A percentile compares a stretch with the other conserved stretches of the same genome.
Conservation (phyloP, 2,329 filamentous ascomycete genomes). For the Paecilomyces niveus region DNA sequence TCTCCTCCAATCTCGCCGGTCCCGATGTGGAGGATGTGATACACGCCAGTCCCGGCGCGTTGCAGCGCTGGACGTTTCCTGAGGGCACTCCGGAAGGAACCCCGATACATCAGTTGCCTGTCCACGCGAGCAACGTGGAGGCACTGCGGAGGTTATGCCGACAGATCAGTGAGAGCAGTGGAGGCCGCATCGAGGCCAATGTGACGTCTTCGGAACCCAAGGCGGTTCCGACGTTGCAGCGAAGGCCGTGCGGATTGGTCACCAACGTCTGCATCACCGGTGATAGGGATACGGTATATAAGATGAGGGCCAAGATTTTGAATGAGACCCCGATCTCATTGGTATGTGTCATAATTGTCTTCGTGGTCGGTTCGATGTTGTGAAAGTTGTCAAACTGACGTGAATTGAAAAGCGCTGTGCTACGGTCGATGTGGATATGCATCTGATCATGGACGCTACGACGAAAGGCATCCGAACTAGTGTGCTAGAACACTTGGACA, state of each 20-base stretch:
- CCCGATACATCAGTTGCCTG: conserved; percentile 81
- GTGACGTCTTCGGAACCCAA: conserved; percentile 78
- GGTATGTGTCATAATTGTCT: conserved; percentile 51
- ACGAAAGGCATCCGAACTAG: conserved; percentile 62
- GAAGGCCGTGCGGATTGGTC: conserved; percentile 52
- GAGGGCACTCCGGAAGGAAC: conserved; percentile 78
- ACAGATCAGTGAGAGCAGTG: conserved; percentile 64
- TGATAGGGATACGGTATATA: conserved; percentile 77
- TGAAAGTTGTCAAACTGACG: neutral
- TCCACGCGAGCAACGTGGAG: conserved; percentile 80
- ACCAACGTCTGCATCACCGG: conserved; percentile 90
- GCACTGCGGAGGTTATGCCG: conserved; percentile 72
- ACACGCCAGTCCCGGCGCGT: conserved; percentile 80
- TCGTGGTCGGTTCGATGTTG: conserved; percentile 4
- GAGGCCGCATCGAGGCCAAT: conserved; percentile 70
- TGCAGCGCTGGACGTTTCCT: conserved; percentile 88
- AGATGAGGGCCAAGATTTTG: conserved; percentile 80
- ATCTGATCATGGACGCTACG: conserved; percentile 73
- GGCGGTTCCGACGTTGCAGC: conserved; percentile 44
- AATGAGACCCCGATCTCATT: conserved; percentile 88
- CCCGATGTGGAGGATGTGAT: conserved; percentile 93
- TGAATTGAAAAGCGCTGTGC: conserved; percentile 70
- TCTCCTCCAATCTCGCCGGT: conserved; percentile 83
- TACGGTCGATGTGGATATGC: conserved; percentile 86
- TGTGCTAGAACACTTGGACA: conserved; percentile 78